These are phyloP conservation scores for Pythium pyrilobum DNA, from an alignment of 352 stramenopile species.

Conservation along the genomic window DNA sequence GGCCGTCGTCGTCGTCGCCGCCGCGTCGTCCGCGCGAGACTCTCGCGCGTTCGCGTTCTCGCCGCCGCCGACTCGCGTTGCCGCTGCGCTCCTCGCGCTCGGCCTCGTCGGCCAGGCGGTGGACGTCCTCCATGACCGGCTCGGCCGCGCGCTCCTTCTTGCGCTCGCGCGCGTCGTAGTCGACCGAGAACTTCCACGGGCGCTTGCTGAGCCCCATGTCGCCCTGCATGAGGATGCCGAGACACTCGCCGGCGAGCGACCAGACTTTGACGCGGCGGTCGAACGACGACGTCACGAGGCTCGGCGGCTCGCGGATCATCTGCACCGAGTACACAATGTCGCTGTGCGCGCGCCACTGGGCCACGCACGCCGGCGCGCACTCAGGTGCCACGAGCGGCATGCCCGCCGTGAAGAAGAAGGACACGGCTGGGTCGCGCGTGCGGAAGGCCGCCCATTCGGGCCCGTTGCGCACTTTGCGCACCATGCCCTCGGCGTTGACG, in stretches of 20 bases:
- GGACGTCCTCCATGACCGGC: conserved; percentile 56
- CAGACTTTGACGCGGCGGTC: conserved; percentile 78
- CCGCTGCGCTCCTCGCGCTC: neutral
- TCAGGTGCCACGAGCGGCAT: conserved; percentile 31
- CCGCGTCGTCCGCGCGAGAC: too few species aligned
- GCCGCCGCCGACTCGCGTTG: neutral
- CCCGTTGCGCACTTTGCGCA: conserved; percentile 60
- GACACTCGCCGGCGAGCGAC: conserved; percentile 50
- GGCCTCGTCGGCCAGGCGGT: conserved; percentile 25
- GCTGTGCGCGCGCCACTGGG: conserved; percentile 66
- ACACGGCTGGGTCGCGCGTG: conserved; percentile 35
- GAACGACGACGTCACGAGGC: conserved; percentile 71
- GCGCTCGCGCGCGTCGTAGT: conserved; percentile 68
- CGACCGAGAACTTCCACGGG: conserved; percentile 64
- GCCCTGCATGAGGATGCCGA: conserved; percentile 75
- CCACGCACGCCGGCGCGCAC: conserved; percentile 16
- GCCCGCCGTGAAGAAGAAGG: conserved; percentile 57
- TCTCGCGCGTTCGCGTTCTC: conserved; percentile 4
- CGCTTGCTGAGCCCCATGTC: conserved; percentile 37
- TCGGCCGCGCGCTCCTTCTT: conserved; percentile 54
- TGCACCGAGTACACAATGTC: conserved; percentile 79
- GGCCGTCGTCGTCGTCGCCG: neutral
- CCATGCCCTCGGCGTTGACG: conserved; percentile 60
- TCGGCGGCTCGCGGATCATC: conserved; percentile 59
- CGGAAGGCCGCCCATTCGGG: conserved; percentile 56